These are phyloP conservation scores for Puya raimondii DNA, from an alignment of 176 grass and related monocot species.

Conservation along the genomic window DNA sequence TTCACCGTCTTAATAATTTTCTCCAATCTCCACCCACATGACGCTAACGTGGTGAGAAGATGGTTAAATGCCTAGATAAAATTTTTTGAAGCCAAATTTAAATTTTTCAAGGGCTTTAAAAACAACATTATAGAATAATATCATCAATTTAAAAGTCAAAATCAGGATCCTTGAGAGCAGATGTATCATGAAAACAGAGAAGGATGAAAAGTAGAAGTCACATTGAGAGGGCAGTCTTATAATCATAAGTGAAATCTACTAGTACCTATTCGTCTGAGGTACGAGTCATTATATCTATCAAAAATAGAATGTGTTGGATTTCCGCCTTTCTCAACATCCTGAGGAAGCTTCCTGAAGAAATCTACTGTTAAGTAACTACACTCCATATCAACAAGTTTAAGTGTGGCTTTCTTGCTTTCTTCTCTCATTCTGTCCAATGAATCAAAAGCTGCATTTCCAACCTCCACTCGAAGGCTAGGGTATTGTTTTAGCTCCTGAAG, in stretches of 20 bases:
- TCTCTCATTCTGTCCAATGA: conserved; percentile 98
- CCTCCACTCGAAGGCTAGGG: conserved; percentile 82
- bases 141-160: too few species aligned
- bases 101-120: too few species aligned
- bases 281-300: conserved; percentile 99
- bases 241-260: neutral
- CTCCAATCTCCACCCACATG: too few species aligned
- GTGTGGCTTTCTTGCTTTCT: conserved; percentile 95
- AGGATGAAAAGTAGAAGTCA: neutral
- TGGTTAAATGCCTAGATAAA: too few species aligned
- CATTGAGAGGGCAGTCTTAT: neutral
- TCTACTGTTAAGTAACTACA: conserved; percentile 95
- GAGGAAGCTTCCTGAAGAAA: conserved; percentile 99
- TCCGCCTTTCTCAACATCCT: conserved; percentile 98
- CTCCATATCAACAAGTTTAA: conserved; percentile 98
- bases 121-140: too few species aligned
- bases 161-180: too few species aligned
- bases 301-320: conserved; percentile 97
- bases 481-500: conserved; percentile 95
- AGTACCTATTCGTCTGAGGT: conserved; percentile 68
- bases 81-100: too few species aligned
- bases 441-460: conserved; percentile 81
- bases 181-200: too few species aligned
- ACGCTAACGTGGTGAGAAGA: too few species aligned
- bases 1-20: too few species aligned